Conservation (phyloP, 805 yeast genomes). For the Dipodascus geniculatus region DNA sequence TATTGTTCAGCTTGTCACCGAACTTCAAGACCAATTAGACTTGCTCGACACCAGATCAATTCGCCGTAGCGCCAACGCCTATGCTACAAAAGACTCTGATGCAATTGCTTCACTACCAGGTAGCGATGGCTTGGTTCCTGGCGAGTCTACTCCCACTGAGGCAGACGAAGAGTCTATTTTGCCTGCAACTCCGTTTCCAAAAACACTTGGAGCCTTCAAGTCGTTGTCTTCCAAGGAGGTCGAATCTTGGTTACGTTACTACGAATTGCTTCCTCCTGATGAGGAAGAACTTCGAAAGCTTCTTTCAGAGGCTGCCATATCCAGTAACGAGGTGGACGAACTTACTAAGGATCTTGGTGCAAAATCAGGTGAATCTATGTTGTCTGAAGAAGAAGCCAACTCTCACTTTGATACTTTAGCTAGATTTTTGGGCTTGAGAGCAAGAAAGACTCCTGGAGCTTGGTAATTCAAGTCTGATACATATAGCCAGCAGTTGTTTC, state of each 20-base stretch:
- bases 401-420: conserved; percentile 54
- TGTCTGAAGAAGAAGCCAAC: conserved; percentile 37
- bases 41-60: conserved; percentile 62
- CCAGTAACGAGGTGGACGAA: conserved; percentile 24
- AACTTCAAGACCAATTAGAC: conserved; percentile 79
- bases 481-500: background rate
- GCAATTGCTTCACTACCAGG: conserved; percentile 60
- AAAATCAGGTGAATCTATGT: conserved; percentile 18
- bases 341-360: conserved; percentile 35
- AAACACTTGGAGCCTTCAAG: conserved; percentile 41
- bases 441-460: conserved; percentile 39
- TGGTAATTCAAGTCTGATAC: conserved; percentile 29
- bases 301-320: conserved; percentile 1
- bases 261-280: conserved; percentile 64
- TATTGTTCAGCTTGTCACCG: conserved; percentile 75
- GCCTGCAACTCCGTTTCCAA: conserved; percentile 37
- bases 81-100: conserved; percentile 31
- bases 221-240: conserved; percentile 35
- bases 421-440: conserved; percentile 50
- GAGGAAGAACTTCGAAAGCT: conserved; percentile 40
- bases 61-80: conserved; percentile 56
- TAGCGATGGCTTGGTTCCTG: conserved; percentile 65
- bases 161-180: conserved; percentile 9
- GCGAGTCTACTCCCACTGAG: conserved; percentile 20
- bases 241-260: conserved; percentile 52